phyloP scores from a whole-genome alignment of 106 monocot genomes.

The Dioscorea alata region DNA sequence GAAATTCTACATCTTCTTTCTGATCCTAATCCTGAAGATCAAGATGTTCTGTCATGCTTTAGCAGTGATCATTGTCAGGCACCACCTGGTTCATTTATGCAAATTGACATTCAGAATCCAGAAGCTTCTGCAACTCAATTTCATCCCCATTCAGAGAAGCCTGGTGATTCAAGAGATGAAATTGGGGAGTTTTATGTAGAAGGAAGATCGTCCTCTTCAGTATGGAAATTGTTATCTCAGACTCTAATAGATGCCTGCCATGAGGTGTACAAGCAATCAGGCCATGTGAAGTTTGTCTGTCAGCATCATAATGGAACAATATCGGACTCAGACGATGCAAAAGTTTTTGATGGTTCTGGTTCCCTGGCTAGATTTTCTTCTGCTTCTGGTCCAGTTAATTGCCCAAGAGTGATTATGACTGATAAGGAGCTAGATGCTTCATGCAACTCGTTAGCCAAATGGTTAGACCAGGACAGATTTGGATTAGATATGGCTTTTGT shows the following conservation, averaged over 20 bases:
- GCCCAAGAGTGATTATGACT: constrained; percentile 24
- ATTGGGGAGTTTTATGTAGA: constrained; percentile 82
- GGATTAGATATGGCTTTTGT: constrained; percentile 86
- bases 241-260: constrained; percentile 57
- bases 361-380: constrained; percentile 59
- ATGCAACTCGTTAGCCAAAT: constrained; percentile 45
- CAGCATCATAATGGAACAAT: constrained; percentile 30
- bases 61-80: constrained; percentile 11
- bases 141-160: constrained; percentile 2
- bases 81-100: constrained; percentile 8
- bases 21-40: constrained; percentile 49
- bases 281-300: constrained; percentile 57
- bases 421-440: constrained; percentile 47
- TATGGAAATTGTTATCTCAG: constrained; percentile 71
- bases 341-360: constrained; percentile 10
- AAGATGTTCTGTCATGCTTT: constrained; percentile 46
- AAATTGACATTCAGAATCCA: constrained; percentile 15
- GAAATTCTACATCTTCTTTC: constrained; percentile 50
- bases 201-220: constrained; percentile 67
- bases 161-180: constrained; percentile 24
- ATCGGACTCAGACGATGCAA: constrained; percentile 7
- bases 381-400: constrained; percentile 30
- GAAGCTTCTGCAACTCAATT: constrained; percentile 1
- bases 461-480: constrained; percentile 87
- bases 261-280: constrained; percentile 56